phyloP scores from a whole-genome alignment of 148 eudicot genomes.

The Persicaria tinctoria region DNA sequence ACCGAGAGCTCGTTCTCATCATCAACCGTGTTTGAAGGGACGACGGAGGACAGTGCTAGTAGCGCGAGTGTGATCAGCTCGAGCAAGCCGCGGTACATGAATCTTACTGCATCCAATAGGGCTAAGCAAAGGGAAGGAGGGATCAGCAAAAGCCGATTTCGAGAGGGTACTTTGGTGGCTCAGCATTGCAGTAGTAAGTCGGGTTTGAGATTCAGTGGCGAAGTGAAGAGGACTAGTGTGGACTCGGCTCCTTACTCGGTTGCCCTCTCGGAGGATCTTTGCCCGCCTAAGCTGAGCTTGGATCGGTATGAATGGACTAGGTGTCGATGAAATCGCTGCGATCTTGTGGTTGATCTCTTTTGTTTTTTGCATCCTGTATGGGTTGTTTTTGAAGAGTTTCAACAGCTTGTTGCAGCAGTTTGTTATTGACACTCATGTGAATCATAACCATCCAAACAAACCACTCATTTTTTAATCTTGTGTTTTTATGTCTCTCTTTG shows the following conservation, averaged over 20 bases:
- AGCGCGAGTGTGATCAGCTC: background rate
- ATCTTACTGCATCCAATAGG: conserved; percentile 60
- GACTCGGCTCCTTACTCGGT: conserved; percentile 45
- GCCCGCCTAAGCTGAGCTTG: conserved; percentile 34
- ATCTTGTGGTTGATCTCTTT: background rate
- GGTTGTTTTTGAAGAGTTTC: conserved; percentile 29
- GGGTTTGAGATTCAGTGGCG: conserved; percentile 30
- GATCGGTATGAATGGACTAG: conserved; percentile 31
- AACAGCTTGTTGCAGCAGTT: conserved; percentile 66
- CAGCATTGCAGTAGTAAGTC: background rate
- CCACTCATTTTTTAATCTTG: too few relatives aligned
- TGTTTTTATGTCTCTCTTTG: too few relatives aligned
- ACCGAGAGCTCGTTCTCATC: conserved; percentile 48
- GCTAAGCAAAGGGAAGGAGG: conserved; percentile 50
- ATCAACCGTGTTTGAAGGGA: conserved; percentile 21
- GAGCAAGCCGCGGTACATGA: conserved; percentile 72
- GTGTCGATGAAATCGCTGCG: conserved; percentile 14
- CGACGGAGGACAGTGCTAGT: conserved; percentile 30
- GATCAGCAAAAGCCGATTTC: background rate
- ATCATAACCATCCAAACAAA: background rate
- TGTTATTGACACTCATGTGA: background rate
- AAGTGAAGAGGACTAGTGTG: conserved; percentile 38
- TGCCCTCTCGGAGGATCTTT: conserved; percentile 56
- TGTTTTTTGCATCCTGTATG: background rate
- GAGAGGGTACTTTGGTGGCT: background rate